Base-by-base conservation (phyloP, 2,329 filamentous ascomycete species). In the Geoglossum cookeanum region DNA sequence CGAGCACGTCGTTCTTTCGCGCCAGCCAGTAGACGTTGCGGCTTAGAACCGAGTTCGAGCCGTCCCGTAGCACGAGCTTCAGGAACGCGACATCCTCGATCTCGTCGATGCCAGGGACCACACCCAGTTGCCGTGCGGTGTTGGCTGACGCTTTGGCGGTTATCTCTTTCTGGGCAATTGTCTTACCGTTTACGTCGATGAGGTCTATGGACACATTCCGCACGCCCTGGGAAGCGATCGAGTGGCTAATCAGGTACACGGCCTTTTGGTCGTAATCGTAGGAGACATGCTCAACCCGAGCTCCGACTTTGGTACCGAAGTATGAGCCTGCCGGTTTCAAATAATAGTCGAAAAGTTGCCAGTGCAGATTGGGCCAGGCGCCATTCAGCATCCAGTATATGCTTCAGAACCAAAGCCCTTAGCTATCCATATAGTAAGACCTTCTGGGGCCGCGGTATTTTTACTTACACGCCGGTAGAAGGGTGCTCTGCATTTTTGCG, bases 371-470 rank as follows among this genome's bases (percentile, higher is more conserved):
- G 0, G 81, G 80, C 79, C 80, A 84, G 0, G 80, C 80, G 51
- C 75, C 75, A 61, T 81, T 82, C 56, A 83, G 65, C 80, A 84
- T 83, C 80, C 80, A 84, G 68, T 84, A 84, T 15, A 84, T 75
- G 0, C 61, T 63, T 33, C 13, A 9, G 7, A 17, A n/a, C 55
- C 58, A 5, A 33, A 59, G 48, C 9, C 1, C 0, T 22, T 22
- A 55, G 35, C 15, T 39, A 45, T 39, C 37, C 45, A n/a, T 30
- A 30, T 32, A 9, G 30, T 44, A 29, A 49, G 45, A 42, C 13
- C 11, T 37, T 13, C 11, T 22, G 3, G 9, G 9, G 37, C 37
- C 13, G 13, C 3, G 51, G n/a, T 13, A 60, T n/a, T n/a, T n/a
- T n/a, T n/a, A n/a, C 62, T 60, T 61, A 63, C 53, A 78, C 54